Percentiles rank a stretch among this genome's conserved stretches.
These are phyloP conservation scores for Nigrograna mackinnonii DNA, from an alignment of 2,329 filamentous ascomycete species.

Conservation along the genomic window DNA sequence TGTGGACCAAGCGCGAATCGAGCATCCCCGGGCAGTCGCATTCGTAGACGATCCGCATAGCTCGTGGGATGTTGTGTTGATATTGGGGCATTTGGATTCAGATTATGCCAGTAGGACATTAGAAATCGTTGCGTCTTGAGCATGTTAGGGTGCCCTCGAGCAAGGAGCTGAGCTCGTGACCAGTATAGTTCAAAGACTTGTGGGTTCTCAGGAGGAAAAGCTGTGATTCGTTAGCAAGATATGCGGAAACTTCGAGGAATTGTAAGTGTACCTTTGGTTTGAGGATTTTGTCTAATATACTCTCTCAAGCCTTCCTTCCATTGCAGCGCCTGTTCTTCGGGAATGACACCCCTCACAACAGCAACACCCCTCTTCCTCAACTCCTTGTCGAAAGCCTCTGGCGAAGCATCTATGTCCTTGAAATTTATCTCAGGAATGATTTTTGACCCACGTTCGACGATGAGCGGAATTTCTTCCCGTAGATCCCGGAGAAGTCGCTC, in stretches of 20 bases:
- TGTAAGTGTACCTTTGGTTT: slow-evolving; percentile 46
- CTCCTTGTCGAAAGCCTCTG: slow-evolving; percentile 59
- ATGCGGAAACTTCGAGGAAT: not conserved
- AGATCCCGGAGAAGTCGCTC: slow-evolving; percentile 47
- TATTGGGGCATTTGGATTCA: slow-evolving; percentile 46
- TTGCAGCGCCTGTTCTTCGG: slow-evolving; percentile 46
- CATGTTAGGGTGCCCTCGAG: slow-evolving; percentile 51
- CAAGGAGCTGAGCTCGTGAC: slow-evolving; percentile 51
- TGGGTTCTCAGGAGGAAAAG: slow-evolving; percentile 52
- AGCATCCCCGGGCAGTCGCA: slow-evolving; percentile 59
- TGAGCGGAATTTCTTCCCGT: slow-evolving; percentile 49
- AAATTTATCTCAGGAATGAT: slow-evolving; percentile 53
- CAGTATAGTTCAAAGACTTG: slow-evolving; percentile 58
- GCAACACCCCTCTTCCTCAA: slow-evolving; percentile 61
- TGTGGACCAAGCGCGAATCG: slow-evolving; percentile 61
- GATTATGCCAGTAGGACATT: slow-evolving; percentile 53
- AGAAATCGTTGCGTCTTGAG: slow-evolving; percentile 52
- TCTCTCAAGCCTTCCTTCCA: slow-evolving; percentile 49
- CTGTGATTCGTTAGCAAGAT: slow-evolving; percentile 20
- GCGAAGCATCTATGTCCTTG: slow-evolving; percentile 50
- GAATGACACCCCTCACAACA: slow-evolving; percentile 50
- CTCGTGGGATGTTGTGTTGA: slow-evolving; percentile 51
- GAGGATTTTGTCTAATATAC: slow-evolving; percentile 52
- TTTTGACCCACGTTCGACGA: slow-evolving; percentile 45
- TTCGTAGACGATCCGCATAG: slow-evolving; percentile 54